Conservation (phyloP, 805 yeast genomes). For the Lipomyces orientalis region DNA sequence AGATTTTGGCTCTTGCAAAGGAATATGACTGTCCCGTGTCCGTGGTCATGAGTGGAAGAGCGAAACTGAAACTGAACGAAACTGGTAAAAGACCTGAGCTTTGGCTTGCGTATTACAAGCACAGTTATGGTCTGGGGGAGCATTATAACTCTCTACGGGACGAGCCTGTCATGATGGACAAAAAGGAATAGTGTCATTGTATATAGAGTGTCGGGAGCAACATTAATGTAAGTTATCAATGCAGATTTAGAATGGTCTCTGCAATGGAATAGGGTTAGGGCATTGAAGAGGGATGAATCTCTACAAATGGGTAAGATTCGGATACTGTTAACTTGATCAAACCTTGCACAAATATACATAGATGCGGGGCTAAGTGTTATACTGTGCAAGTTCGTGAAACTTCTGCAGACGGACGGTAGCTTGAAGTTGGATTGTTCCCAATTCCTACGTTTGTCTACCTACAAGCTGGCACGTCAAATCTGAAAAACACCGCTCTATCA, state of each 20-base stretch:
- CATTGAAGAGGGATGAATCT: background rate
- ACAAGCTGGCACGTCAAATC: no score
- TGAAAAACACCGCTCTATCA: no score
- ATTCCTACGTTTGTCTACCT: no score
- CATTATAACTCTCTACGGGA: constrained; percentile 75
- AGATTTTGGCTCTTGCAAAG: constrained; percentile 78
- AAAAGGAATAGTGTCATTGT: background rate
- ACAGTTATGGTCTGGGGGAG: constrained; percentile 88
- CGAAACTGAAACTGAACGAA: constrained; percentile 68
- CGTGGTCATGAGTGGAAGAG: constrained; percentile 77
- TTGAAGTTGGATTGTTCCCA: no score
- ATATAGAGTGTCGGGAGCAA: background rate
- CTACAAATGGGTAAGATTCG: no score
- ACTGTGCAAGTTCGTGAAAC: no score
- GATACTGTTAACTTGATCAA: no score
- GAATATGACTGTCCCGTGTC: constrained; percentile 76
- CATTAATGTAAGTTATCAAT: background rate
- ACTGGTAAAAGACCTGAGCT: constrained; percentile 55
- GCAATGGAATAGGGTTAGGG: background rate
- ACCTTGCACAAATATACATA: no score
- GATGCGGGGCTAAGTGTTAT: no score
- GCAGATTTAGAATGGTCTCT: background rate
- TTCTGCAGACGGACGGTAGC: no score
- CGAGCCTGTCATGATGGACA: background rate
- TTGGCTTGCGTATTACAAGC: constrained; percentile 80